phyloP scores from a whole-genome alignment of 495 filamentous ascomycete genomes.

The Penicillium verhagenii region DNA sequence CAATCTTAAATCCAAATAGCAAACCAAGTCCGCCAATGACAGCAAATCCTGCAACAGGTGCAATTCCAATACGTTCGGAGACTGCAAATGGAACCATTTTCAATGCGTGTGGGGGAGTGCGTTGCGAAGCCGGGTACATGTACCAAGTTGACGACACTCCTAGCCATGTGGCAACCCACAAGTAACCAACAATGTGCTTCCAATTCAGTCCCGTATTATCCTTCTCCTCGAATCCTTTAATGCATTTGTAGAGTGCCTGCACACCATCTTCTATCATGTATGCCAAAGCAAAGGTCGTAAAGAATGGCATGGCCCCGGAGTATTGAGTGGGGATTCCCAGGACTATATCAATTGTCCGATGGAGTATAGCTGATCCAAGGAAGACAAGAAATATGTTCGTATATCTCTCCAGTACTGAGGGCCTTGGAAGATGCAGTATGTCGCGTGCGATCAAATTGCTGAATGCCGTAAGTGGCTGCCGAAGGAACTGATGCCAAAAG shows the following conservation, averaged over 20 bases:
- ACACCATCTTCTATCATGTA: conserved; percentile 34
- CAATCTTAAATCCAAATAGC: not conserved
- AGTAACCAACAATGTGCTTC: conserved; percentile 14
- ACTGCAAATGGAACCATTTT: not conserved
- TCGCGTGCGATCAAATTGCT: conserved; percentile 29
- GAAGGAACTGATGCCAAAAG: conserved; percentile 44
- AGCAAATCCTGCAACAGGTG: not conserved
- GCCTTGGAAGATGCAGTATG: conserved; percentile 24
- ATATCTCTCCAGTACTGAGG: conserved; percentile 30
- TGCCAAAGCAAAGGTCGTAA: conserved; percentile 30
- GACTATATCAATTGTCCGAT: conserved; percentile 22
- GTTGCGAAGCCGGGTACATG: not conserved
- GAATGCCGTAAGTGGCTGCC: conserved; percentile 25
- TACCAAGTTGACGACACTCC: conserved; percentile 8
- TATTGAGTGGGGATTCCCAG: conserved; percentile 14
- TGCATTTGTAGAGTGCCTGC: conserved; percentile 16
- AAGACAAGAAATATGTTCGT: conserved; percentile 36
- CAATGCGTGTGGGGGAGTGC: not conserved
- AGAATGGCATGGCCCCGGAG: conserved; percentile 29
- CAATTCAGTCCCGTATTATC: conserved; percentile 7
- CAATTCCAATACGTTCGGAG: not conserved
- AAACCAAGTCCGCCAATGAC: conserved; percentile 2
- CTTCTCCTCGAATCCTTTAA: not conserved
- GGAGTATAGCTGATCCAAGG: conserved; percentile 29
- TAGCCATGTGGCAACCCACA: conserved; percentile 18